Conservation (phyloP, 805 yeast genomes). For the Isabelozyma rhagii region DNA sequence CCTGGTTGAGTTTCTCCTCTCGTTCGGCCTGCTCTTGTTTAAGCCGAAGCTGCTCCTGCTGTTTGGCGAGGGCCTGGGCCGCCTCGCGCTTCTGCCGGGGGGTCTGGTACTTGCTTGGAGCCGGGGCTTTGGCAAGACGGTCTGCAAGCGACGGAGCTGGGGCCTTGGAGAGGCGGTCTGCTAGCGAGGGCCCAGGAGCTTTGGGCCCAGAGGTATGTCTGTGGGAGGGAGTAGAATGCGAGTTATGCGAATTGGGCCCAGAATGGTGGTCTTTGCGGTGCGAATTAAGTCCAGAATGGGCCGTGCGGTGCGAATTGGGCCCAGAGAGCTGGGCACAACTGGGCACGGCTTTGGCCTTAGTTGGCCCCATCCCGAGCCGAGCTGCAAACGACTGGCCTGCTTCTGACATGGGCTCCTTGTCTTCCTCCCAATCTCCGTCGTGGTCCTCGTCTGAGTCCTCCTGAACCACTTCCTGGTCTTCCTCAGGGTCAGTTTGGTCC, state of each 20-base stretch:
- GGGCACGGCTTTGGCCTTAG: constrained; percentile 1
- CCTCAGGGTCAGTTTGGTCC: too few relatives aligned
- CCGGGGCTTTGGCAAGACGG: neutral
- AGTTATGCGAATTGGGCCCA: neutral
- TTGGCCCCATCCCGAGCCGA: constrained; percentile 17
- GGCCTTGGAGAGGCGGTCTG: constrained; percentile 1
- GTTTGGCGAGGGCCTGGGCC: constrained; percentile 2
- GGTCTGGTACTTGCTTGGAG: constrained; percentile 5
- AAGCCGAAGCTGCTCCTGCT: constrained; percentile 1
- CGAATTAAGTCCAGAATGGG: neutral
- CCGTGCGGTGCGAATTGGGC: neutral
- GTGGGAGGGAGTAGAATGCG: neutral
- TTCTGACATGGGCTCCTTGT: constrained; percentile 22
- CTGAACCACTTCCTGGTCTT: neutral
- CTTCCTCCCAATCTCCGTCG: constrained; percentile 10
- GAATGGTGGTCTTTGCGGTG: neutral
- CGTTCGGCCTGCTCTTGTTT: constrained; percentile 8
- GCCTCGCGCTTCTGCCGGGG: constrained; percentile 6
- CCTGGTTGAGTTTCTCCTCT: constrained; percentile 20
- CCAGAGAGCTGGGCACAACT: too few relatives aligned
- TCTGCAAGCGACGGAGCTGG: neutral
- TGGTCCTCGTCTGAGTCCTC: neutral
- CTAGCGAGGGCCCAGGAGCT: neutral
- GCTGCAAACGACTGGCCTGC: constrained; percentile 33
- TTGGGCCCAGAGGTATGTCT: neutral